Conservation (phyloP, 225 moss, liverwort and hornwort species). For the Asterella californica region DNA sequence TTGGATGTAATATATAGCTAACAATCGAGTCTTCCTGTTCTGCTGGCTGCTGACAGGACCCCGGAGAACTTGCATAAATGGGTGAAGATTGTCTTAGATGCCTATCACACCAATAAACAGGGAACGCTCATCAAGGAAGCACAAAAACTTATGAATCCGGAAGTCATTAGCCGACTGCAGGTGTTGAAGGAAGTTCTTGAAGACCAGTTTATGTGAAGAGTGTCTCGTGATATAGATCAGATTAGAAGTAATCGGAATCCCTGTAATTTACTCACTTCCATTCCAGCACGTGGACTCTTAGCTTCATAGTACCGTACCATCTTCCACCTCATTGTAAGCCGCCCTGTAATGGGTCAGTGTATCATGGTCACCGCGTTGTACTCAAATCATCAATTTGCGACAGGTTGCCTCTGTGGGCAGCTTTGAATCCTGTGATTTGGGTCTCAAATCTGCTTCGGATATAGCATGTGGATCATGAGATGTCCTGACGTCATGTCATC, state of each 20-base stretch:
- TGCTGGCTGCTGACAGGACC: conserved; percentile 45
- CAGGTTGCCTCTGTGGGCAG: neutral
- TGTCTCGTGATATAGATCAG: neutral
- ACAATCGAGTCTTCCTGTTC: neutral
- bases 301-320: neutral
- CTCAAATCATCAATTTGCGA: neutral
- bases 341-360: conserved; percentile 1
- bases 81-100: conserved; percentile 75
- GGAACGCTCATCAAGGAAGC: conserved; percentile 90
- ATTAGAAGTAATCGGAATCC: neutral
- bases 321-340: neutral
- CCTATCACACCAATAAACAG: conserved; percentile 79
- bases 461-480: too few relatives aligned
- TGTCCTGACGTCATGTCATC: too few relatives aligned
- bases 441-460: neutral
- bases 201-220: conserved; percentile 61
- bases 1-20: neutral
- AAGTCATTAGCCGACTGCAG: conserved; percentile 69
- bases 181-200: conserved; percentile 62
- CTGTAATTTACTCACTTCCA: neutral
- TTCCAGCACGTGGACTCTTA: neutral
- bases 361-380: neutral
- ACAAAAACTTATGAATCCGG: conserved; percentile 83
- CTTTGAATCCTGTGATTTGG: neutral
- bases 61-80: conserved; percentile 72